Evolutionary conservation across 2,329 filamentous ascomycete genomes (phyloP).

Genomic region (Sclerotinia subarctica): DNA sequence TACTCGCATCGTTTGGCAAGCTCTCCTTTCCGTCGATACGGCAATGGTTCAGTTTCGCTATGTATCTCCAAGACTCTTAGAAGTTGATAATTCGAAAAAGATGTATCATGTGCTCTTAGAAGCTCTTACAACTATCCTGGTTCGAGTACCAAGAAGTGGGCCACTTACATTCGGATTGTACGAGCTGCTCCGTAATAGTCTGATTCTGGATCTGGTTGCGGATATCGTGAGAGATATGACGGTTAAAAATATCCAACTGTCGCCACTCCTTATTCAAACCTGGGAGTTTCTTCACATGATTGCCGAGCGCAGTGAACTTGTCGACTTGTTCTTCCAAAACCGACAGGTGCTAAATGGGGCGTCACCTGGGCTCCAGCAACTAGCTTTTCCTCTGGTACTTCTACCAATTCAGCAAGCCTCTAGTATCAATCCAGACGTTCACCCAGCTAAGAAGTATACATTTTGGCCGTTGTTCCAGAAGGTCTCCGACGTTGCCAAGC

Average conservation of each 20-base stretch:
- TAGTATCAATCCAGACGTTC: neutral
- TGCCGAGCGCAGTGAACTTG: neutral
- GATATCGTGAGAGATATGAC: neutral
- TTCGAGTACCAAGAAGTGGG: neutral
- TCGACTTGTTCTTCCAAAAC: neutral
- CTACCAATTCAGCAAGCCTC: neutral
- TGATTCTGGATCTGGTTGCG: neutral
- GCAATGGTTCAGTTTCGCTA: neutral
- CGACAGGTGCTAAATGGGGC: neutral
- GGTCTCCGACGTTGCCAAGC: rapidly evolving
- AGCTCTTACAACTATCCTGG: neutral
- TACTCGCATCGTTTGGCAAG: neutral
- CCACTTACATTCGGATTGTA: neutral
- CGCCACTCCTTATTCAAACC: neutral
- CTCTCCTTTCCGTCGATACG: neutral
- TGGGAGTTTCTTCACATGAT: neutral
- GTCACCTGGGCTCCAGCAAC: neutral
- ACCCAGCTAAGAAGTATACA: rapidly evolving
- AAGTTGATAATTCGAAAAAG: neutral
- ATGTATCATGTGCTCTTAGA: neutral
- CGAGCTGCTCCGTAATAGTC: neutral
- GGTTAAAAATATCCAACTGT: neutral
- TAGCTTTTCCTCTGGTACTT: neutral
- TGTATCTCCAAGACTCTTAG: neutral
- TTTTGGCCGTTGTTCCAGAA: neutral